Percentiles rank a stretch among this genome's conserved stretches.
These are phyloP conservation scores for Sindora glabra DNA, from an alignment of 306 rosid genomes.

Conservation along the genomic window DNA sequence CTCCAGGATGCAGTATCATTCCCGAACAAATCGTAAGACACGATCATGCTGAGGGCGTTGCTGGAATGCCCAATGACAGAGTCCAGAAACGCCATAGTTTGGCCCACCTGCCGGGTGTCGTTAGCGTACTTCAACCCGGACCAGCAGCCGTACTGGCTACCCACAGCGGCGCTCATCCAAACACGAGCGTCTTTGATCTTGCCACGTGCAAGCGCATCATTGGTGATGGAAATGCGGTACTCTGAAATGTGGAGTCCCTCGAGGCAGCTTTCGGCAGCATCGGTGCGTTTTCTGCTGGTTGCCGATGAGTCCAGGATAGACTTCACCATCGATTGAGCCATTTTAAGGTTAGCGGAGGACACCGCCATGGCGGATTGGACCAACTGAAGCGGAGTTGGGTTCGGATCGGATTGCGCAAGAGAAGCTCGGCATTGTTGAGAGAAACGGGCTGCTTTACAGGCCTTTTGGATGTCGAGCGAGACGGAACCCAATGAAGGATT, in stretches of 20 bases:
- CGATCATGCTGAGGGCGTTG: conserved; percentile 65
- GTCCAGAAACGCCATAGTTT: conserved; percentile 57
- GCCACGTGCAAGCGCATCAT: conserved; percentile 31
- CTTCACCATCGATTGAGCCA: conserved; percentile 50
- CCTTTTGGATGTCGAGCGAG: conserved; percentile 19
- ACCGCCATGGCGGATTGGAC: conserved; percentile 38
- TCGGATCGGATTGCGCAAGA: conserved; percentile 14
- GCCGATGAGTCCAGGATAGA: conserved; percentile 37
- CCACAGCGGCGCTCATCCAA: conserved; percentile 61
- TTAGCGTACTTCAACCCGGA: conserved; percentile 68
- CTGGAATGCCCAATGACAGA: conserved; percentile 32
- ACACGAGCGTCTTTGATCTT: conserved; percentile 55
- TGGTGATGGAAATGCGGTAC: conserved; percentile 46
- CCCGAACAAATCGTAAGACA: conserved; percentile 52
- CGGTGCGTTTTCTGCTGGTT: conserved; percentile 44
- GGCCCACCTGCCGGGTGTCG: conserved; percentile 47
- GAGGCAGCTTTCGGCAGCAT: conserved; percentile 55
- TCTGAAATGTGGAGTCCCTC: conserved; percentile 36
- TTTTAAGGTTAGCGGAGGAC: conserved; percentile 34
- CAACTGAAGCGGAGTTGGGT: conserved; percentile 31
- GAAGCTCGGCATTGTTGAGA: conserved; percentile 44
- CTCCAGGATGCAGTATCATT: conserved; percentile 43
- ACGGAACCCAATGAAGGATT: background rate
- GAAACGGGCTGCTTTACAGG: conserved; percentile 79
- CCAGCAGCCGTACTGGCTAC: conserved; percentile 77